phyloP scores from a whole-genome alignment of 2,329 filamentous ascomycete species.

The Clonostachys rhizophaga region DNA sequence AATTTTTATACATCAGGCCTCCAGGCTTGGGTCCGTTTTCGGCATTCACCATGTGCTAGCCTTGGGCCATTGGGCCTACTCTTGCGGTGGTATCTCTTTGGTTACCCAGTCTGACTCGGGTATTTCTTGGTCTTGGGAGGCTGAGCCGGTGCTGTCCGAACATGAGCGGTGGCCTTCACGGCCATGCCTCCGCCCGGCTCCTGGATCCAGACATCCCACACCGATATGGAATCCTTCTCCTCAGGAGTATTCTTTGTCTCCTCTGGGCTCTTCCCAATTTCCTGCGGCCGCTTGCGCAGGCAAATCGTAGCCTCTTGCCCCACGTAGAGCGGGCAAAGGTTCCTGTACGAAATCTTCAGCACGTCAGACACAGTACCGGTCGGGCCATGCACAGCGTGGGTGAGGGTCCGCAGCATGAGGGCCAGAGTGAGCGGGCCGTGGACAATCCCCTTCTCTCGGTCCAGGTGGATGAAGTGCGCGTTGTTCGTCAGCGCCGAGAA shows the following conservation, averaged over 20 bases:
- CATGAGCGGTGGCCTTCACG: conserved; percentile 40
- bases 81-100: not conserved
- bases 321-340: conserved; percentile 76
- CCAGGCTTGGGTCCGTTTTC: too few relatives aligned
- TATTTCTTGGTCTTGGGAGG: not conserved
- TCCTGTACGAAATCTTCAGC: conserved; percentile 67
- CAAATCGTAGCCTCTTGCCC: conserved; percentile 68
- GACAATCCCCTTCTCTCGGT: conserved; percentile 73
- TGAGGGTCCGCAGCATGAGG: conserved; percentile 67
- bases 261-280: not conserved
- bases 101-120: not conserved
- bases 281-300: conserved; percentile 30
- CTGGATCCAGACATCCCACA: conserved; percentile 64
- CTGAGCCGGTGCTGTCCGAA: too few relatives aligned
- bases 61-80: too few relatives aligned
- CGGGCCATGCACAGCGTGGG: conserved; percentile 1
- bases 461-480: conserved; percentile 85
- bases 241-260: not conserved
- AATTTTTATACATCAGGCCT: too few relatives aligned
- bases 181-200: conserved; percentile 55
- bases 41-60: too few relatives aligned
- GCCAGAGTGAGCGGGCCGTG: conserved; percentile 82
- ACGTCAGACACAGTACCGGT: conserved; percentile 23
- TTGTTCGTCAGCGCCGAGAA: conserved; percentile 93
- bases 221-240: conserved; percentile 26